These are phyloP conservation scores for Diutina scorzettiae DNA, from an alignment of 1,139 yeast species.

Conservation along the genomic window DNA sequence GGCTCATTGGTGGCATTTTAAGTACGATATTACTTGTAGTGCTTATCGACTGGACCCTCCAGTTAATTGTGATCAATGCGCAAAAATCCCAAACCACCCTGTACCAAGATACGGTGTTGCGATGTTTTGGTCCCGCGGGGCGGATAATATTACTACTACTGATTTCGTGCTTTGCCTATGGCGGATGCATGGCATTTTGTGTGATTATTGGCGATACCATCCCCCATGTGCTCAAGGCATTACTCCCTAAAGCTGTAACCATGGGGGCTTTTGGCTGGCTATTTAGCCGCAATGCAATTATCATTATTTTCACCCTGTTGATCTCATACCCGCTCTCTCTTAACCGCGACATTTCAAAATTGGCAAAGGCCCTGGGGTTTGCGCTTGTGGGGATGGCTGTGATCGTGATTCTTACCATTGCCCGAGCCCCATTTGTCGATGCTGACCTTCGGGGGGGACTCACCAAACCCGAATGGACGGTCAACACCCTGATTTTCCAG, in stretches of 20 bases:
- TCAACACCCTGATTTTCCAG: slow-evolving; percentile 61
- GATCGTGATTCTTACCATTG: slow-evolving; percentile 62
- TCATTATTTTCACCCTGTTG: slow-evolving; percentile 53
- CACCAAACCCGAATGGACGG: slow-evolving; percentile 34
- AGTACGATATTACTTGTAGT: slow-evolving; percentile 49
- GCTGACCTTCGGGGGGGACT: slow-evolving; percentile 35
- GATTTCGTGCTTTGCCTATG: slow-evolving; percentile 84
- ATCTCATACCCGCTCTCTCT: slow-evolving; percentile 78
- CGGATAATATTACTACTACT: slow-evolving; percentile 55
- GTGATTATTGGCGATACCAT: slow-evolving; percentile 92
- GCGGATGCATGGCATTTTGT: slow-evolving; percentile 90
- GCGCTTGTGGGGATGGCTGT: slow-evolving; percentile 78
- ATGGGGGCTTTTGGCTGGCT: slow-evolving; percentile 32
- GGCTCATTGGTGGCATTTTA: slow-evolving; percentile 62
- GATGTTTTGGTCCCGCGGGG: slow-evolving; percentile 70
- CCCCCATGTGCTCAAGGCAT: slow-evolving; percentile 72
- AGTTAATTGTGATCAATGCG: slow-evolving; percentile 75
- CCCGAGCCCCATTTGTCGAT: slow-evolving; percentile 58
- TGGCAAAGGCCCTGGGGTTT: slow-evolving; percentile 81
- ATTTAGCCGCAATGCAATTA: slow-evolving; percentile 55
- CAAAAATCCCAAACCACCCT: slow-evolving; percentile 64
- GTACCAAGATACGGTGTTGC: slow-evolving; percentile 76
- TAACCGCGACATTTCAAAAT: slow-evolving; percentile 67
- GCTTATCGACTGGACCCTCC: slow-evolving; percentile 76
- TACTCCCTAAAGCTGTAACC: slow-evolving; percentile 43